Evolutionary conservation across 139 green algal genomes (phyloP).

Genomic region (Mesotaenium endlicherianum): DNA sequence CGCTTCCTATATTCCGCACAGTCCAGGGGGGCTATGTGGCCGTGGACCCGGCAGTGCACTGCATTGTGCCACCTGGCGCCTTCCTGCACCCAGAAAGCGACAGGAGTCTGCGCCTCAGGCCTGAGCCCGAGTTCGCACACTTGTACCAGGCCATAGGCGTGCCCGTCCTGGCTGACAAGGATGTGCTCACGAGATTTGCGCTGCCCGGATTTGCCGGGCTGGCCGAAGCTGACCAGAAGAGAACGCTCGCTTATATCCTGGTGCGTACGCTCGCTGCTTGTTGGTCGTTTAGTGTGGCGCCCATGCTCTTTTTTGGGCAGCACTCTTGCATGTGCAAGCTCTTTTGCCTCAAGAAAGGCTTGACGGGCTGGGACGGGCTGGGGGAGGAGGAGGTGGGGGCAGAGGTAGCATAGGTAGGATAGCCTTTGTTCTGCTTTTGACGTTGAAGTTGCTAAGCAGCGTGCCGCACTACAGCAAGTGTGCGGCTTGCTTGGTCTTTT

Average conservation of each 20-base stretch:
- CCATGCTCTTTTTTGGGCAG: too few relatives aligned
- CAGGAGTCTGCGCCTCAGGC: background rate
- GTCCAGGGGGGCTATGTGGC: background rate
- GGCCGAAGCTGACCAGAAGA: background rate
- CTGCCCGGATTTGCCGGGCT: slow-evolving; percentile 49
- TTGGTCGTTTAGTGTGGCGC: too few relatives aligned
- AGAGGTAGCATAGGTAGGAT: too few relatives aligned
- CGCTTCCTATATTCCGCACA: slow-evolving; percentile 39
- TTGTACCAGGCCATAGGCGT: slow-evolving; percentile 50
- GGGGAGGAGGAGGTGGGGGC: too few relatives aligned
- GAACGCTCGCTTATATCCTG: slow-evolving; percentile 43
- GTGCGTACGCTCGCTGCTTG: background rate
- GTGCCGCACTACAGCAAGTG: too few relatives aligned
- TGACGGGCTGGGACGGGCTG: too few relatives aligned
- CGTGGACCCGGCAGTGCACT: slow-evolving; percentile 18
- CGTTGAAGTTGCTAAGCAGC: too few relatives aligned
- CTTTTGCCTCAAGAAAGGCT: too few relatives aligned
- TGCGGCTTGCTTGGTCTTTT: too few relatives aligned
- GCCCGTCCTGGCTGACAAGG: slow-evolving; percentile 30
- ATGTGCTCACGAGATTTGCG: slow-evolving; percentile 41
- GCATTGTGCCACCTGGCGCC: slow-evolving; percentile 24
- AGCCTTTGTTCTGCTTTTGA: too few relatives aligned
- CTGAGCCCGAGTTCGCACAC: background rate
- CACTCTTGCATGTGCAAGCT: too few relatives aligned
- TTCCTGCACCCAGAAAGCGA: slow-evolving; percentile 32